These are phyloP conservation scores for Microthyrium microscopicum DNA, from an alignment of 2,329 filamentous ascomycete genomes.

Conservation along the genomic window DNA sequence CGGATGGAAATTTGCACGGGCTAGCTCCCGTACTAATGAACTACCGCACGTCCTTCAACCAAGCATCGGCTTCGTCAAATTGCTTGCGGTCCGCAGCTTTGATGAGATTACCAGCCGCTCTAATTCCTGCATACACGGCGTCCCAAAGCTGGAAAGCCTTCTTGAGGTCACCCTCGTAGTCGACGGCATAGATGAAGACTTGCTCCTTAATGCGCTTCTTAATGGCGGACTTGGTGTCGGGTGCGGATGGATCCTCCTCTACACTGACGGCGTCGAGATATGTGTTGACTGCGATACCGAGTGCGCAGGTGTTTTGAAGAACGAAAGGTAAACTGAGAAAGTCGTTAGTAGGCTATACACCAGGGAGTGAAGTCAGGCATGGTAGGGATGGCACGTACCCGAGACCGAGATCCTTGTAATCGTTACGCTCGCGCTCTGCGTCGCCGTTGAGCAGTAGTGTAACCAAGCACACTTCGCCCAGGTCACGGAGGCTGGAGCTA, in stretches of 20 bases:
- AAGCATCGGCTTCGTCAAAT: slow-evolving; percentile 39
- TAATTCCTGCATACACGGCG: slow-evolving; percentile 31
- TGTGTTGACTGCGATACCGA: slow-evolving; percentile 66
- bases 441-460: slow-evolving; percentile 71
- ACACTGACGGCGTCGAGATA: slow-evolving; percentile 47
- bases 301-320: slow-evolving; percentile 53
- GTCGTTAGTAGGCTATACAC: slow-evolving; percentile 17
- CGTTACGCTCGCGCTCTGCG: slow-evolving; percentile 47
- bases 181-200: slow-evolving; percentile 41
- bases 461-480: slow-evolving; percentile 67
- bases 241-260: neutral
- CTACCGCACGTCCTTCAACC: slow-evolving; percentile 26
- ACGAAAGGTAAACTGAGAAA: slow-evolving; percentile 43
- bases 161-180: slow-evolving; percentile 40
- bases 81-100: slow-evolving; percentile 34
- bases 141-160: slow-evolving; percentile 48
- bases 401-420: slow-evolving; percentile 48
- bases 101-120: slow-evolving; percentile 39
- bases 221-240: neutral
- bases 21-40: too few relatives aligned
- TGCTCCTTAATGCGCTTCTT: slow-evolving; percentile 32
- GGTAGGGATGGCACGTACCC: slow-evolving; percentile 37
- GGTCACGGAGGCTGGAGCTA: slow-evolving; percentile 60
- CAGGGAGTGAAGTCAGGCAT: slow-evolving; percentile 25
- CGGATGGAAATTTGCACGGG: too few relatives aligned